Conservation (phyloP, 2,329 filamentous ascomycete species). For the Bipolaris cookei region DNA sequence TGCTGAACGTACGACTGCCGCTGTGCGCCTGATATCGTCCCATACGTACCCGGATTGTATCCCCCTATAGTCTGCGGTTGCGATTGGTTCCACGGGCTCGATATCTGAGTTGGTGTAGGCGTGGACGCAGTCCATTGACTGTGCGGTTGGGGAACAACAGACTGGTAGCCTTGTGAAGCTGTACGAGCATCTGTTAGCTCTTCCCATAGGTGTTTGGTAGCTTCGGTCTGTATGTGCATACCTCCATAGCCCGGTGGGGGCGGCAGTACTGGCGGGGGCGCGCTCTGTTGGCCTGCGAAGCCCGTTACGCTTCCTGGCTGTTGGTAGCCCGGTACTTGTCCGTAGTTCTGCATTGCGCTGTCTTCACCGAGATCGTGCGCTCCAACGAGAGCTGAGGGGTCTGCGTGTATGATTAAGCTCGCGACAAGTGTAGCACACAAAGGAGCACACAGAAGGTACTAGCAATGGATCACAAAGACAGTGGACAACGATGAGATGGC, state of each 20-base stretch:
- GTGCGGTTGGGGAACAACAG: conserved; percentile 32
- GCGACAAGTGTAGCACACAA: conserved; percentile 11
- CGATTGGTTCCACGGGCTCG: conserved; percentile 34
- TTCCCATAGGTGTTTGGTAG: neutral
- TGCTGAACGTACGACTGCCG: conserved; percentile 28
- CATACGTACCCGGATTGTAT: conserved; percentile 45
- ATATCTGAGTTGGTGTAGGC: conserved; percentile 28
- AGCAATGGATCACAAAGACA: conserved; percentile 14
- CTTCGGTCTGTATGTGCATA: conserved; percentile 14
- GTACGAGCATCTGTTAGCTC: conserved; percentile 1
- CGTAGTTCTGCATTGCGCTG: conserved; percentile 44
- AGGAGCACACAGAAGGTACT: conserved; percentile 18
- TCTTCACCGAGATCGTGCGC: conserved; percentile 2
- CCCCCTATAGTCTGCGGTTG: conserved; percentile 31
- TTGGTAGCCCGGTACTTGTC: conserved; percentile 36
- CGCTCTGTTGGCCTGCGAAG: conserved; percentile 33
- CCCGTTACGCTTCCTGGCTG: conserved; percentile 41
- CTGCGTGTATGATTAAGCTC: conserved; percentile 25
- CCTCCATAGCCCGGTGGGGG: conserved; percentile 41
- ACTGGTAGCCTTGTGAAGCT: conserved; percentile 33
- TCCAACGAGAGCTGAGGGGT: conserved; percentile 17
- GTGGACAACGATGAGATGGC: conserved; percentile 3
- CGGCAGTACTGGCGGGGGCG: conserved; percentile 22
- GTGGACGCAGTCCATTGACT: conserved; percentile 42
- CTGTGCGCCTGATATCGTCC: conserved; percentile 38